Evolutionary conservation across 257 asterid genomes (phyloP), one percentile per base, ranked within the genome.

Genomic region (Schizonepeta tenuifolia): DNA sequence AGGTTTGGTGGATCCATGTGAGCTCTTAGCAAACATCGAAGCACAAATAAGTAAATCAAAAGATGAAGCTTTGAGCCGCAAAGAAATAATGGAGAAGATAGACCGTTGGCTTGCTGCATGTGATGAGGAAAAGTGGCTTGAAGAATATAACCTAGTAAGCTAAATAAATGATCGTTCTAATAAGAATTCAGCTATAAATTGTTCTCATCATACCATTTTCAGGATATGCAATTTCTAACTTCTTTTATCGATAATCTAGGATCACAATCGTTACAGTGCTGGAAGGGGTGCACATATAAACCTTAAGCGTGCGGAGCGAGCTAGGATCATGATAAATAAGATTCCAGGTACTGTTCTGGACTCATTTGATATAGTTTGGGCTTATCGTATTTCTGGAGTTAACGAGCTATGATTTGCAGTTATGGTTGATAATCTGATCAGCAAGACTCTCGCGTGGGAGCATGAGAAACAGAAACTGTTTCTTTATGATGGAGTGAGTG

Each of bases 1-100:
- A 93, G 98, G 99, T 82, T 90, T 94, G 83, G 93, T 94, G 77
- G 97, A 92, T 81, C 97, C 97, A 38, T 79, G 91, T 71, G 97
- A 91, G 71, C 91, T 94, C 74, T 80, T 94, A 47, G 81, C 93
- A 43, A 91, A 86, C 83, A 84, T 94, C 55, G 99, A 94, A 81
- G 80, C 90, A 12, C 99, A 91, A 77, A 91, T 94, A 78, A 79
- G 51, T 67, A 89, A 84, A 76, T 87, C 77, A 51, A 94, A 81
- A 76, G 87, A 84, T 9, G 99, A 94, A 86, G 92, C 91, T 73
- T 87, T 82, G 53, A 87, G 91, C 84, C 93, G 97, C 50, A 87
- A 82, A 77, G 97, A 91, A 62, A 89, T 94, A 65, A 89, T 81
- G 85, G 96, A 88, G 14, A 91, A 81, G 80, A 91, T 94, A 68